These are phyloP conservation scores for Dendryphion nanum DNA, from an alignment of 2,329 filamentous ascomycete species.

Conservation along the genomic window DNA sequence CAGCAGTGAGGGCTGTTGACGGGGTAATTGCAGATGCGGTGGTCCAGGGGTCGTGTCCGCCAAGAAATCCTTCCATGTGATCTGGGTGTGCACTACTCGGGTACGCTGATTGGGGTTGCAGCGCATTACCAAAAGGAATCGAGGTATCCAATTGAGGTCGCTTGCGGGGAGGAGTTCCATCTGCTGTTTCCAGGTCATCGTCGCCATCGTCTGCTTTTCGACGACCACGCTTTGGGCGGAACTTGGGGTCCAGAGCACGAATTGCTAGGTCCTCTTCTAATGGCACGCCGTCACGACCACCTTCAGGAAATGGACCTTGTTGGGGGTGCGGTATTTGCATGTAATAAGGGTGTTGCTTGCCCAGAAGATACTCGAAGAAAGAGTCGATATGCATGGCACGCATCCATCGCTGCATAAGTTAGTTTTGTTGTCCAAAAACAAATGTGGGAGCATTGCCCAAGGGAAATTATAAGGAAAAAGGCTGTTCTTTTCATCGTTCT, in stretches of 20 bases:
- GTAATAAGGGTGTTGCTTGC: slow-evolving; percentile 77
- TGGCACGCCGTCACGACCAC: slow-evolving; percentile 75
- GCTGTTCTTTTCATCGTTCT: too few species aligned
- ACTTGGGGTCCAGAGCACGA: slow-evolving; percentile 76
- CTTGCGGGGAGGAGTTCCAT: slow-evolving; percentile 49
- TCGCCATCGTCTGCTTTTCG: slow-evolving; percentile 60
- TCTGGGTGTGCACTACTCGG: slow-evolving; percentile 58
- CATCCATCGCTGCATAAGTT: slow-evolving; percentile 74
- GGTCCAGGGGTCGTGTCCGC: slow-evolving; percentile 48
- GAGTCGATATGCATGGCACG: slow-evolving; percentile 93
- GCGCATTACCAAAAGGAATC: slow-evolving; percentile 37
- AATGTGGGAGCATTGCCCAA: too few species aligned
- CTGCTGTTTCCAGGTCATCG: slow-evolving; percentile 54
- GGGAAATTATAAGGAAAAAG: not conserved
- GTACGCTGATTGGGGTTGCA: slow-evolving; percentile 48
- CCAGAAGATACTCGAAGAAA: slow-evolving; percentile 87
- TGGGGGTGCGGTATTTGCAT: slow-evolving; percentile 69
- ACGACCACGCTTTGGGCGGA: slow-evolving; percentile 60
- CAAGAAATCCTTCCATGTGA: slow-evolving; percentile 46
- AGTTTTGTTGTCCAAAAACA: slow-evolving; percentile 1
- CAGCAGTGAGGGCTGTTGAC: slow-evolving; percentile 33
- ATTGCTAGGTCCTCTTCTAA: slow-evolving; percentile 87
- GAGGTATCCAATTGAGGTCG: slow-evolving; percentile 61
- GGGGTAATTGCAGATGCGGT: slow-evolving; percentile 41
- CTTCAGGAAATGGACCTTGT: slow-evolving; percentile 61